Evolutionary conservation across 805 yeast genomes (phyloP).

Genomic region (Henningerozyma blattae): DNA sequence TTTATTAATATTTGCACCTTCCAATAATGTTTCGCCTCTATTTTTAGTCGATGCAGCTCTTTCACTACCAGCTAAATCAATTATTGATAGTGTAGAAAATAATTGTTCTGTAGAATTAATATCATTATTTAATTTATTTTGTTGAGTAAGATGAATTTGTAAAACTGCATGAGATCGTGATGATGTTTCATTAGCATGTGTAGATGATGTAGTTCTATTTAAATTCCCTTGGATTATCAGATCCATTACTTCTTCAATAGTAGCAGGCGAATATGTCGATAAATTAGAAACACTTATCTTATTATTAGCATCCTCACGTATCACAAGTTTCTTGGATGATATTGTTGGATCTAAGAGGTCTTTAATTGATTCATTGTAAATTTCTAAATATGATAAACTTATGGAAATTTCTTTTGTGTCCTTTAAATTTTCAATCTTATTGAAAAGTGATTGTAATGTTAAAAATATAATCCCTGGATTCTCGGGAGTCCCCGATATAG

Average conservation of each 20-base stretch:
- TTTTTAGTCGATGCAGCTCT: constrained; percentile 85
- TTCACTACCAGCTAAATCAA: constrained; percentile 92
- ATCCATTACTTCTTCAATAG: constrained; percentile 69
- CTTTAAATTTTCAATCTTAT: constrained; percentile 39
- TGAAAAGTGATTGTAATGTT: constrained; percentile 67
- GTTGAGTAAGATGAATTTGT: constrained; percentile 60
- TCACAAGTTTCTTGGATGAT: constrained; percentile 34
- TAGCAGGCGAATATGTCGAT: constrained; percentile 45
- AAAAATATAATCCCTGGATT: constrained; percentile 71
- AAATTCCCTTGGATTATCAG: constrained; percentile 58
- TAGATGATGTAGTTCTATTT: constrained; percentile 74
- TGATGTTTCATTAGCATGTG: constrained; percentile 83
- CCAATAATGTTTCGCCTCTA: constrained; percentile 67
- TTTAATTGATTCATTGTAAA: constrained; percentile 80
- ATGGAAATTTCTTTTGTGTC: constrained; percentile 50
- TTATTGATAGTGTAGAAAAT: constrained; percentile 72
- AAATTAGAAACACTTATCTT: constrained; percentile 59
- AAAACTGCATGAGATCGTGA: constrained; percentile 91
- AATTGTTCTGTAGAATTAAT: constrained; percentile 43
- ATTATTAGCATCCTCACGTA: constrained; percentile 57
- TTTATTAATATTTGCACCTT: constrained; percentile 89
- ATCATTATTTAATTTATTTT: neutral
- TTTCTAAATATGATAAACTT: constrained; percentile 66
- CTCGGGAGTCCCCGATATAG: constrained; percentile 64
- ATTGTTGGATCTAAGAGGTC: constrained; percentile 59